Conservation (phyloP, 2,329 filamentous ascomycete species). For the Coniochaeta hoffmannii region DNA sequence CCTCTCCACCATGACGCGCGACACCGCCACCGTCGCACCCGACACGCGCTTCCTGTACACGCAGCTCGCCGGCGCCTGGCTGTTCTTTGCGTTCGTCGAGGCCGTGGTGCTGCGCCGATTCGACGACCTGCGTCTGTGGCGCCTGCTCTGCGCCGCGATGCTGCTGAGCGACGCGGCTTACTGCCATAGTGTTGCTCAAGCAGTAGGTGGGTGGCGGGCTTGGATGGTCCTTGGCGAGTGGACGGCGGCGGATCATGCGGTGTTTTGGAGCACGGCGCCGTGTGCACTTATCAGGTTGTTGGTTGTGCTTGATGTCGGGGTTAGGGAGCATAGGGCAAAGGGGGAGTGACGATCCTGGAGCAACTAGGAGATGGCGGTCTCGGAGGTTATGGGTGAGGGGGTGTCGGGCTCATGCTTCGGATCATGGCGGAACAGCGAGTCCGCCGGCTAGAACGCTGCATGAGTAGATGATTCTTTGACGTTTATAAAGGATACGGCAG, state of each 20-base stretch:
- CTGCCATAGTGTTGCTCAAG: constrained; percentile 22
- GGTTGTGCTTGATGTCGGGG: constrained; percentile 21
- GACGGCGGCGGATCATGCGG: constrained; percentile 21
- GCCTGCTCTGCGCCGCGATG: constrained; percentile 25
- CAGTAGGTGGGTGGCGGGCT: constrained; percentile 23
- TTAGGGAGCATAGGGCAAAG: constrained; percentile 5
- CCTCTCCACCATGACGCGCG: constrained; percentile 21
- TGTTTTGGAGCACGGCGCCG: constrained; percentile 18
- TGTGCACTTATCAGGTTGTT: constrained; percentile 20
- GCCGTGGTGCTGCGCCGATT: constrained; percentile 25
- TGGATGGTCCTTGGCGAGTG: constrained; percentile 18
- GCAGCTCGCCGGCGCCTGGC: constrained; percentile 21
- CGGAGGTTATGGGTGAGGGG: no score
- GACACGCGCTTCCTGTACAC: constrained; percentile 22
- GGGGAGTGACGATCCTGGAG: neutral
- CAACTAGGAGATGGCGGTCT: no score
- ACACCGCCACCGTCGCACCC: constrained; percentile 9
- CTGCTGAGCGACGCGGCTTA: constrained; percentile 25
- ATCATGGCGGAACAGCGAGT: no score
- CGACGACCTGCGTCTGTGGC: constrained; percentile 26
- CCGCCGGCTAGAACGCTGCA: no score
- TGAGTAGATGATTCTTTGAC: no score
- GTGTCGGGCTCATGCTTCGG: no score
- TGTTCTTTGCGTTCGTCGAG: constrained; percentile 29
- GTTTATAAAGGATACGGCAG: no score